Evolutionary conservation across 192 early-diverging fungal genomes (phyloP).

Genomic region (Backusella australiensis): DNA sequence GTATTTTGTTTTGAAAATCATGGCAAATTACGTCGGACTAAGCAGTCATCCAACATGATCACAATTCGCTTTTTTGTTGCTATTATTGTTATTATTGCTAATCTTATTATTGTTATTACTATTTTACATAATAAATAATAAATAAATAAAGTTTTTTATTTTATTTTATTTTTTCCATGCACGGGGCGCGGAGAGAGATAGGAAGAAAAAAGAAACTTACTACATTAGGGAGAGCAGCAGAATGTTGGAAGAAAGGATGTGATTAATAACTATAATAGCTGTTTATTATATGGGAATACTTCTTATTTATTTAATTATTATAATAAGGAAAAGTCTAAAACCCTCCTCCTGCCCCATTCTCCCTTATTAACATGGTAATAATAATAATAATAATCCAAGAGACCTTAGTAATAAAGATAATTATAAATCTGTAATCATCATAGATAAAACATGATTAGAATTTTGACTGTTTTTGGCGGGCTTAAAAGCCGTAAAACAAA

Average conservation of each 20-base stretch:
- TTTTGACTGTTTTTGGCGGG: neutral
- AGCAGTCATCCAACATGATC: neutral
- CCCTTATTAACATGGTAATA: neutral
- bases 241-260: neutral
- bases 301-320: neutral
- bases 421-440: neutral
- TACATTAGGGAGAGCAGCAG: neutral
- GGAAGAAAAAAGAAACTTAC: conserved; percentile 1
- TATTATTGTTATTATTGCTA: neutral
- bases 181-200: neutral
- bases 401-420: neutral
- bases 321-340: neutral
- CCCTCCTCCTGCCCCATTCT: neutral
- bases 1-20: neutral
- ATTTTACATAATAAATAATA: neutral
- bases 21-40: neutral
- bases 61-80: neutral
- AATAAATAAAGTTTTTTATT: neutral
- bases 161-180: neutral
- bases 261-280: neutral
- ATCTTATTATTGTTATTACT: neutral
- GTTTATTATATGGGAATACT: neutral
- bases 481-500: neutral
- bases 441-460: neutral
- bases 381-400: neutral